phyloP scores from a whole-genome alignment of 2,329 filamentous ascomycete genomes.

The Aspergillus oerlinghausenensis region DNA sequence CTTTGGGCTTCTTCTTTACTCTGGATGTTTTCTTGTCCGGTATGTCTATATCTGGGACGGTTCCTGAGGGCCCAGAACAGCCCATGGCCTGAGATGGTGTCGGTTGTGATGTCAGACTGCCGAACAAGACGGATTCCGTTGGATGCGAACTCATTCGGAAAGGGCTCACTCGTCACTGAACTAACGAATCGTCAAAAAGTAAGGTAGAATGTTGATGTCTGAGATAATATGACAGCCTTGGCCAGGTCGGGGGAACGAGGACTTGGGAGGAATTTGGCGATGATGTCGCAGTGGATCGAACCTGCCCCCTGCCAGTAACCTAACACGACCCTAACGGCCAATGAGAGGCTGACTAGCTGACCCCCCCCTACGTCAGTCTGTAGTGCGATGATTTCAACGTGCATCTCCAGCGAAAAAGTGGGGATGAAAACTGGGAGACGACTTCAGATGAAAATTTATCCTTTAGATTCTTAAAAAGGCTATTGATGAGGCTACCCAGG shows the following conservation, averaged over 20 bases:
- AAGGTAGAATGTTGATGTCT: neutral
- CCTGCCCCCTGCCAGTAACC: neutral
- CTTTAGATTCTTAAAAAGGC: too few relatives aligned
- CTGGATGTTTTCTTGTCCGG: neutral
- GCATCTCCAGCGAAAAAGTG: conserved; percentile 10
- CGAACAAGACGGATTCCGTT: neutral
- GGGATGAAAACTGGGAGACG: neutral
- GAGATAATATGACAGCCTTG: too few relatives aligned
- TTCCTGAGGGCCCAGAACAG: neutral
- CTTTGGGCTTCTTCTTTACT: neutral
- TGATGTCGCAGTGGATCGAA: neutral
- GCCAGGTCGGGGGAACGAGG: neutral
- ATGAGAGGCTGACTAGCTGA: conserved; percentile 1
- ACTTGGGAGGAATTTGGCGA: neutral
- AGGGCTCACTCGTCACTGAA: too few relatives aligned
- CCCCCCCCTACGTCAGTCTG: conserved; percentile 14
- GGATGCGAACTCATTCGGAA: too few relatives aligned
- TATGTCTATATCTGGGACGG: neutral
- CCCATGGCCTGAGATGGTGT: neutral
- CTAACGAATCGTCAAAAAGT: neutral
- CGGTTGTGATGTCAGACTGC: neutral
- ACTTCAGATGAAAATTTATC: too few relatives aligned
- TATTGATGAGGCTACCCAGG: neutral
- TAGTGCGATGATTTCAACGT: conserved; percentile 20
- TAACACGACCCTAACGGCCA: neutral